phyloP scores from a whole-genome alignment of 306 rosid species.

The Pyrus betulifolia region DNA sequence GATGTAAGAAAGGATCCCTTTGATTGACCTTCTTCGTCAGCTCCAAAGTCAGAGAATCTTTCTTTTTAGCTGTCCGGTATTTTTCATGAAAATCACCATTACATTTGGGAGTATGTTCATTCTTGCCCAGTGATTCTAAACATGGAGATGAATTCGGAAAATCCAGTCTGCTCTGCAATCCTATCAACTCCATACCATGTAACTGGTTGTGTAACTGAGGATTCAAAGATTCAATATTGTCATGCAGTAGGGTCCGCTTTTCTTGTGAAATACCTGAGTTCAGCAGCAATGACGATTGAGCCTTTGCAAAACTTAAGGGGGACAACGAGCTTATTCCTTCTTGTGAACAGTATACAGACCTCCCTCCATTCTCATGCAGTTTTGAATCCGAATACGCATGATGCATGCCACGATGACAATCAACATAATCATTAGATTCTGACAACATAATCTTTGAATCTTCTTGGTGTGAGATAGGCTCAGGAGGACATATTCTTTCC shows the following conservation, averaged over 20 bases:
- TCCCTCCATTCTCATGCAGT: conserved; percentile 47
- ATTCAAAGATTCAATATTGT: conserved; percentile 19
- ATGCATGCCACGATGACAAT: conserved; percentile 33
- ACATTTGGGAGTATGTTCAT: conserved; percentile 19
- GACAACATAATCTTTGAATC: conserved; percentile 24
- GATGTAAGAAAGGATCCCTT: conserved; percentile 21
- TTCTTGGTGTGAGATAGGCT: conserved; percentile 24
- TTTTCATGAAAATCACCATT: conserved; percentile 19
- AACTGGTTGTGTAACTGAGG: conserved; percentile 32
- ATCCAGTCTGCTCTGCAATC: conserved; percentile 31
- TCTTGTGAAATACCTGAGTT: conserved; percentile 30
- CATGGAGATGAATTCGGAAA: conserved; percentile 31
- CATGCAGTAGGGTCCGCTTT: conserved; percentile 26
- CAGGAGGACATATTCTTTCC: conserved; percentile 29
- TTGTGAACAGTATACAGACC: conserved; percentile 45
- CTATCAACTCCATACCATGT: conserved; percentile 28
- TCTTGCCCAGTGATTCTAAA: conserved; percentile 25
- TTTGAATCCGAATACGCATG: conserved; percentile 70
- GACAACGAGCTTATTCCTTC: conserved; percentile 37
- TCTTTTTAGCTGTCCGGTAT: conserved; percentile 20
- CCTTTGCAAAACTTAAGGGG: conserved; percentile 40
- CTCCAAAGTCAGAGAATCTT: conserved; percentile 21
- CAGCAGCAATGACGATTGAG: conserved; percentile 32
- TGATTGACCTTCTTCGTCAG: conserved; percentile 8
- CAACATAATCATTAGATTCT: conserved; percentile 23